Evolutionary conservation across 164 flowering plant species (phyloP).

Genomic region (Aristolochia contorta): DNA sequence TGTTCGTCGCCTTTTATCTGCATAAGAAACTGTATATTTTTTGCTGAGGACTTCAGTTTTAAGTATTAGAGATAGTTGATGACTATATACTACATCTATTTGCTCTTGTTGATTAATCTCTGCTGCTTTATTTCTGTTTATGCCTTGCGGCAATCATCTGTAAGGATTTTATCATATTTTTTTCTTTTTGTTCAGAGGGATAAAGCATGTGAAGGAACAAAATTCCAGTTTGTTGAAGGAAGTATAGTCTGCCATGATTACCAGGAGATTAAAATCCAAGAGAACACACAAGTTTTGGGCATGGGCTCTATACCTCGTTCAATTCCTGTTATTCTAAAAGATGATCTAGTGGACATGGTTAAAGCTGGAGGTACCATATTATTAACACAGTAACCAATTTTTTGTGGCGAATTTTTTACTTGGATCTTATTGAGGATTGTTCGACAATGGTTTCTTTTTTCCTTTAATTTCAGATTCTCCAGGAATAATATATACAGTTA

Average conservation of each 20-base stretch:
- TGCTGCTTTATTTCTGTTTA: no score
- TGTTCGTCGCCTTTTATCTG: no score
- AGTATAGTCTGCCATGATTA: constrained; percentile 74
- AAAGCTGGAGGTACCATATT: constrained; percentile 85
- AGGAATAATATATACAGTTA: neutral
- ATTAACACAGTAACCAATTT: neutral
- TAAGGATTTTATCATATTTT: neutral
- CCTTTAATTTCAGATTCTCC: neutral
- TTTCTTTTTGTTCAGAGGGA: constrained; percentile 30
- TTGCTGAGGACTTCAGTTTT: no score
- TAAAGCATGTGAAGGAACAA: constrained; percentile 58
- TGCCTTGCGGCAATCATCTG: no score
- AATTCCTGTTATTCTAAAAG: constrained; percentile 65
- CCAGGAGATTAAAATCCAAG: constrained; percentile 98
- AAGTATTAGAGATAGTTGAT: no score
- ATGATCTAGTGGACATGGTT: constrained; percentile 93
- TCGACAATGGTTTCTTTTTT: neutral
- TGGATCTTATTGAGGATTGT: neutral
- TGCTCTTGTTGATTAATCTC: no score
- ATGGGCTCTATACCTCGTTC: constrained; percentile 99
- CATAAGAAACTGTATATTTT: no score
- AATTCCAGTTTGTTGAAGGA: constrained; percentile 51
- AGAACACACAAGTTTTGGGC: constrained; percentile 76
- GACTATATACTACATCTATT: no score
- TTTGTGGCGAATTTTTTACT: neutral